phyloP scores from a whole-genome alignment of 192 early-diverging fungal genomes.

The Mortierella antarctica region DNA sequence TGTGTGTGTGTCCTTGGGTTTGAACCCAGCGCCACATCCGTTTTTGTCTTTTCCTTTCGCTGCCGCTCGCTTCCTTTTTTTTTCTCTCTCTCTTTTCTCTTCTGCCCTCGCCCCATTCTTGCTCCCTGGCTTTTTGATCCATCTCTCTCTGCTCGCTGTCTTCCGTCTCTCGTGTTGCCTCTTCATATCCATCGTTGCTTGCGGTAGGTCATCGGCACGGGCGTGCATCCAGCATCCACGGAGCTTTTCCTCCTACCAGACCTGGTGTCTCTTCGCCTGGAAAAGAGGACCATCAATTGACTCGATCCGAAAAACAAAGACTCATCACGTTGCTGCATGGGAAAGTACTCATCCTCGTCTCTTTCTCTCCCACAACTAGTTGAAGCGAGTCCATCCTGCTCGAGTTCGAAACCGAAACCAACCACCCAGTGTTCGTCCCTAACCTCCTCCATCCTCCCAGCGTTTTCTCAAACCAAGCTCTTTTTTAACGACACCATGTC shows the following conservation, averaged over 20 bases:
- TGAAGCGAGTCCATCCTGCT: background rate
- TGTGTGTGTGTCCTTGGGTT: background rate
- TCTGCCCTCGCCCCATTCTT: background rate
- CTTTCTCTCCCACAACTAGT: background rate
- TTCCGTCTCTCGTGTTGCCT: background rate
- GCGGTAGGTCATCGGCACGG: background rate
- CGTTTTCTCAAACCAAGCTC: background rate
- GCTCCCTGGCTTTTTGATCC: background rate
- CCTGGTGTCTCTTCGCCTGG: background rate
- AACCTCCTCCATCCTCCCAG: background rate
- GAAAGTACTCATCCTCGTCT: background rate
- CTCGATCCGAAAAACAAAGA: background rate
- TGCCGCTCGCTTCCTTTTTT: conserved; percentile 1
- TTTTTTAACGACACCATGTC: conserved; percentile 11
- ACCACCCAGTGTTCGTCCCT: background rate
- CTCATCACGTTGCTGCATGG: no score
- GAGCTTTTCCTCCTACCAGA: background rate
- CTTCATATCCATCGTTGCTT: background rate
- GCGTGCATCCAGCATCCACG: background rate
- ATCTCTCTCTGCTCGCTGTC: background rate
- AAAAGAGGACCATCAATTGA: background rate
- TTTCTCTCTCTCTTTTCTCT: background rate
- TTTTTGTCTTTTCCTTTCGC: background rate
- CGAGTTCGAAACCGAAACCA: background rate
- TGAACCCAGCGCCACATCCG: background rate